phyloP scores from a whole-genome alignment of 2,329 filamentous ascomycete species.

The Fusarium euwallaceae region DNA sequence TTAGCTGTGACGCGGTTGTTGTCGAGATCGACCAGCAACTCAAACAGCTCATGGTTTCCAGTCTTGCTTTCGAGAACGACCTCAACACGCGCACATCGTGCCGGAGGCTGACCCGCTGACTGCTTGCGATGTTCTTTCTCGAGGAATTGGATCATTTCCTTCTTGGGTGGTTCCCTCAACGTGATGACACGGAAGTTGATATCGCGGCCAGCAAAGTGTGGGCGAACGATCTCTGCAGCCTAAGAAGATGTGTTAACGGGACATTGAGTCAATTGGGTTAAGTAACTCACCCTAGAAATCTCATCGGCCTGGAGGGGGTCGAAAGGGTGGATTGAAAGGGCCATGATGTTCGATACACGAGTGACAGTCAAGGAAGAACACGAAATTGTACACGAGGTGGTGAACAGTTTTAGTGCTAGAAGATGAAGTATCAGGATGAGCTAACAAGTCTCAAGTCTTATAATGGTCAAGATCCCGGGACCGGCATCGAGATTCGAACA shows the following conservation, averaged over 20 bases:
- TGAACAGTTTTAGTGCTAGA: not conserved
- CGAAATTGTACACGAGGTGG: not conserved
- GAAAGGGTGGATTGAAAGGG: slow-evolving; percentile 38
- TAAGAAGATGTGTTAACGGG: not conserved
- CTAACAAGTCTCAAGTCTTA: not conserved
- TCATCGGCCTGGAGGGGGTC: slow-evolving; percentile 46
- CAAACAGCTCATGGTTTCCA: slow-evolving; percentile 43
- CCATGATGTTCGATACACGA: not conserved
- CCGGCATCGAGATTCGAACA: not conserved
- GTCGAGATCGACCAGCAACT: slow-evolving; percentile 49
- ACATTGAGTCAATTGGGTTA: not conserved
- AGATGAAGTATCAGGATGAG: not conserved
- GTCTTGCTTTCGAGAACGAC: slow-evolving; percentile 42
- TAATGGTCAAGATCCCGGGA: not conserved
- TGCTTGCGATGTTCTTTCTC: slow-evolving; percentile 54
- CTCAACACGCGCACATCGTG: slow-evolving; percentile 57
- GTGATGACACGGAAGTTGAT: slow-evolving; percentile 64
- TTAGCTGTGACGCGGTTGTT: slow-evolving; percentile 37
- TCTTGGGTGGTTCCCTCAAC: slow-evolving; percentile 63
- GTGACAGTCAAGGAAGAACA: not conserved
- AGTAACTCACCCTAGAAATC: slow-evolving; percentile 37
- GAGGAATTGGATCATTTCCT: slow-evolving; percentile 60
- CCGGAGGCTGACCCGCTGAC: slow-evolving; percentile 27
- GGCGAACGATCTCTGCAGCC: slow-evolving; percentile 42
- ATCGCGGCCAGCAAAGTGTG: slow-evolving; percentile 35